Evolutionary conservation across 169 alveolate species (phyloP).

Genomic region (Plasmodium coatneyi): DNA sequence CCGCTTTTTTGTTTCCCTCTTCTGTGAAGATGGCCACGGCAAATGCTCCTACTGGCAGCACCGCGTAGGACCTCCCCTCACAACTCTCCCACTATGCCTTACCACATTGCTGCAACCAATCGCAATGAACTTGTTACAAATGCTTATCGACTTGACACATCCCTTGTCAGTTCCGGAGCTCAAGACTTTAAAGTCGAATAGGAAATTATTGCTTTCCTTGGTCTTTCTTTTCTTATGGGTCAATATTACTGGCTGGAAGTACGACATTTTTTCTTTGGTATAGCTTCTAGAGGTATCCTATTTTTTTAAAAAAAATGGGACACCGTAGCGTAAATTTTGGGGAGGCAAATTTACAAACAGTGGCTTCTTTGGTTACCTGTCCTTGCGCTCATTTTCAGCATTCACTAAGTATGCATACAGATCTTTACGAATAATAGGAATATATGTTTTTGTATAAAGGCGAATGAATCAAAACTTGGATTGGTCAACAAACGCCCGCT

Average conservation of each 20-base stretch:
- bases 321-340: not conserved
- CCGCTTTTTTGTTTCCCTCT: not conserved
- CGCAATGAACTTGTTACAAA: constrained; percentile 46
- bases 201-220: not conserved
- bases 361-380: not conserved
- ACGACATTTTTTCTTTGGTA: constrained; percentile 30
- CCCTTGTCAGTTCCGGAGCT: constrained; percentile 14
- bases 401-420: not conserved
- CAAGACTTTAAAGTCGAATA: constrained; percentile 37
- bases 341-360: not conserved
- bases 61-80: not conserved
- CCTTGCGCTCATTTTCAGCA: not conserved
- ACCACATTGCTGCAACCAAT: constrained; percentile 46
- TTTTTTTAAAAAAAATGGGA: not conserved
- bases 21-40: not conserved
- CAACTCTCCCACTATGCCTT: not conserved
- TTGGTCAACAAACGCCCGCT: not conserved
- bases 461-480: not conserved
- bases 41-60: not conserved
- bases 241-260: constrained; percentile 14
- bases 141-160: constrained; percentile 38
- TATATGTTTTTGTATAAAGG: not conserved
- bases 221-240: constrained; percentile 6
- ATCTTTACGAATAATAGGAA: not conserved
- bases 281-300: not conserved